Evolutionary conservation across 176 grass and related monocot genomes (phyloP).

Genomic region (Triticum dicoccoides): DNA sequence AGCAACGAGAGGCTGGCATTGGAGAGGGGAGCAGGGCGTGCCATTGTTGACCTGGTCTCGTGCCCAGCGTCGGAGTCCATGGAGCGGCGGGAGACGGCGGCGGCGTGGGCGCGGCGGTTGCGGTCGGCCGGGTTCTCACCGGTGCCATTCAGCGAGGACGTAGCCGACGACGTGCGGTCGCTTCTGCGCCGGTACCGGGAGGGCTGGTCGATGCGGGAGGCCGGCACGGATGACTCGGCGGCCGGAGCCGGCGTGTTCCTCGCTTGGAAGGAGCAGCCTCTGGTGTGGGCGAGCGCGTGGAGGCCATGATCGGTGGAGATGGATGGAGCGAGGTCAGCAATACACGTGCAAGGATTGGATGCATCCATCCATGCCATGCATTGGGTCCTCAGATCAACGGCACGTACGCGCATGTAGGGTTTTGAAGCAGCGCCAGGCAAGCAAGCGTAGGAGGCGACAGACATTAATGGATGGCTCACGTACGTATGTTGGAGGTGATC

Average conservation of each 20-base stretch:
- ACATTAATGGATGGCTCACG: conserved; percentile 33
- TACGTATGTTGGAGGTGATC: conserved; percentile 34
- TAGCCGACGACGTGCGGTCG: conserved; percentile 78
- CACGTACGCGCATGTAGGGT: conserved; percentile 38
- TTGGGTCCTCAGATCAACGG: conserved; percentile 35
- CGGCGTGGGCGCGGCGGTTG: conserved; percentile 63
- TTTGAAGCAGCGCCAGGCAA: conserved; percentile 30
- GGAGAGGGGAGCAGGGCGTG: conserved; percentile 74
- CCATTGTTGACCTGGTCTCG: conserved; percentile 79
- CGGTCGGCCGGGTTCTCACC: conserved; percentile 64
- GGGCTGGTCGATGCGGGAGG: conserved; percentile 83
- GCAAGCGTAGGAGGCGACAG: conserved; percentile 25
- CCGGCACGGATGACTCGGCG: conserved; percentile 39
- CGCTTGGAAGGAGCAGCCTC: conserved; percentile 89
- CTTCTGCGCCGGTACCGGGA: conserved; percentile 85
- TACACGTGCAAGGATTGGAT: conserved; percentile 29
- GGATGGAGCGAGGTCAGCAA: background rate
- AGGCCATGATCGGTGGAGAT: conserved; percentile 45
- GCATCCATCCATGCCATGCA: conserved; percentile 28
- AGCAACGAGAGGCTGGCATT: conserved; percentile 90
- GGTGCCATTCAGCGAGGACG: conserved; percentile 89
- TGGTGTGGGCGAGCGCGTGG: conserved; percentile 98
- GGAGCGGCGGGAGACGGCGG: conserved; percentile 79
- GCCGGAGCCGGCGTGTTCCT: conserved; percentile 71
- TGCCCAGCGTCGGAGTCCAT: conserved; percentile 71